Evolutionary conservation across 108 stramenopile species (phyloP), one percentile per base, ranked within the genome.

Genomic region (Mayamaea pseudoterrestris): DNA sequence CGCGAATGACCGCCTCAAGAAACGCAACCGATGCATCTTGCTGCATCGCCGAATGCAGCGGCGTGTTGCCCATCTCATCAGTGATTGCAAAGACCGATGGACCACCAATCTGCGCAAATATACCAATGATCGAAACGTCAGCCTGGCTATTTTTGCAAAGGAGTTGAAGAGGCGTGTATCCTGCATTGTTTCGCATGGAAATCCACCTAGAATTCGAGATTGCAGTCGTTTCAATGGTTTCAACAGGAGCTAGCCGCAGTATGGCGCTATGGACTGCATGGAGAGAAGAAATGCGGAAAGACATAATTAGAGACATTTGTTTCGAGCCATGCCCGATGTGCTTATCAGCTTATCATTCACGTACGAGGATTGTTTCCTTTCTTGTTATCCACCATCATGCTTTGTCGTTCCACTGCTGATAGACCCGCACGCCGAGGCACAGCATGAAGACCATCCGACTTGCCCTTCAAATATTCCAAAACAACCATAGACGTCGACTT

Each of bases 31-130:
- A 44, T 4, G 55, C 58, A 18, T 60, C 63, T 35, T 61, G 46
- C 1, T 63, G 62, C 39, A 68, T 58, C 23, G 66, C 73, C 8
- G 73, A 68, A 45, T 74, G 73, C 20, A 74, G 43, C 8, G 73
- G 66, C 7, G 73, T 74, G 36, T 74, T 68, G 6, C 67, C 67
- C 5, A 39, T 53, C 9, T 45, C 36, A 30, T 74, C 73, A 22
- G 50, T 50, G 5, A 60, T 60, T 0, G 56, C 30, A 44, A 68
- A 74, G 4, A 60, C 44, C 27, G 57, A 59, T 4, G 73, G 56
- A 13, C 73, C 73, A 13, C 67, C 61, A 16, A 68, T 48, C 13
- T 48, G 55, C 35, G 67, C 50, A 60, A 74, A 74, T 9, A 50
- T 52, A 3, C 45, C 44, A 35, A 74, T 44, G 37, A 68, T 53